Conservation (phyloP, 768 basidiomycete genomes). For the Candolleomyces aberdarensis region DNA sequence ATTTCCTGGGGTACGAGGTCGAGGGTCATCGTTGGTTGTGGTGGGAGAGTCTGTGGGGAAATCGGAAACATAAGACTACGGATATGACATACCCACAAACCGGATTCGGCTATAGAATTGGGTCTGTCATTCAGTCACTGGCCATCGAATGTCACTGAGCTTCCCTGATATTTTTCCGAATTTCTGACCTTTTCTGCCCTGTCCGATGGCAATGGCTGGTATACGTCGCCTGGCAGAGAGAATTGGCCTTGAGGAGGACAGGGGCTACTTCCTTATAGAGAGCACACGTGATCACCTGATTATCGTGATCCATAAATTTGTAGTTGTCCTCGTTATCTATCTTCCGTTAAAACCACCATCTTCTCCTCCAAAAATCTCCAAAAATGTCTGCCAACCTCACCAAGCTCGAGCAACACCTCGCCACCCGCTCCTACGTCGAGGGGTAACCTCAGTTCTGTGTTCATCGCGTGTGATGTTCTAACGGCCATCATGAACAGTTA, state of each 20-base stretch:
- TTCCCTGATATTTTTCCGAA: too few species aligned
- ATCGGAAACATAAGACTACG: background rate
- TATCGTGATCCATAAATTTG: constrained; percentile 17
- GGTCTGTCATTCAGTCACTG: background rate
- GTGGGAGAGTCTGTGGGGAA: constrained; percentile 1
- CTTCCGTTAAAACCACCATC: constrained; percentile 23
- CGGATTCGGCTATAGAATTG: constrained; percentile 1
- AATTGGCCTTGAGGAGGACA: background rate
- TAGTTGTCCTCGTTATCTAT: constrained; percentile 8
- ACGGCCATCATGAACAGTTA: constrained; percentile 49
- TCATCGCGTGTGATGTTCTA: background rate
- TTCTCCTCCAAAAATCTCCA: constrained; percentile 2
- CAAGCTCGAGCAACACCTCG: constrained; percentile 84
- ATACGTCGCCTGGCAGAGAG: background rate
- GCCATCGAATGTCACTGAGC: too few species aligned
- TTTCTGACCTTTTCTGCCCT: too few species aligned
- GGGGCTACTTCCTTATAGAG: background rate
- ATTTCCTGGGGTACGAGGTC: constrained; percentile 69
- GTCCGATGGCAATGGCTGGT: background rate
- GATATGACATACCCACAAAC: constrained; percentile 3
- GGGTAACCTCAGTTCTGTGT: constrained; percentile 56
- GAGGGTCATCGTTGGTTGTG: constrained; percentile 31
- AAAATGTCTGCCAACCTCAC: constrained; percentile 66
- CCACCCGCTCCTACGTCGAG: constrained; percentile 84
- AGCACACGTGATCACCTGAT: background rate